Percentiles rank a stretch among this genome's conserved stretches.
Conservation (phyloP, 1,284 basidiomycete genomes). For the Boletus semigastroideus region DNA sequence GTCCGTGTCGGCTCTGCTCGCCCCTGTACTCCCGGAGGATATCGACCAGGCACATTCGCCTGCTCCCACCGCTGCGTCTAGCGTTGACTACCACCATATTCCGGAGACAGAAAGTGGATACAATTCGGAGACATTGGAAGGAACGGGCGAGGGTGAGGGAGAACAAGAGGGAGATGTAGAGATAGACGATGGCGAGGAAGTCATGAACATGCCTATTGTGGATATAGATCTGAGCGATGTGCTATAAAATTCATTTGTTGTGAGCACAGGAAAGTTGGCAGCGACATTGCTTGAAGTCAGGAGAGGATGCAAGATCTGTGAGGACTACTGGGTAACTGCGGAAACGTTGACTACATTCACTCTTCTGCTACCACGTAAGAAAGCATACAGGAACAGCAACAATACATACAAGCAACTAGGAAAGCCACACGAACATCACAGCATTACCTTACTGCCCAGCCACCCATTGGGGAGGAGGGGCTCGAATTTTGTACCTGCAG, state of each 20-base stretch:
- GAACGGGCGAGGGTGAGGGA: slow-evolving; percentile 27
- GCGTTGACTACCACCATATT: slow-evolving; percentile 38
- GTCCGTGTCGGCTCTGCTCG: slow-evolving; percentile 24
- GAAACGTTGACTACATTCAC: too few relatives aligned
- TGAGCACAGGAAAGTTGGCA: background rate
- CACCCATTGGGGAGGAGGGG: slow-evolving; percentile 53
- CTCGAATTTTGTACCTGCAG: slow-evolving; percentile 46
- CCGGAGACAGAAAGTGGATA: slow-evolving; percentile 47
- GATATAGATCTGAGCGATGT: slow-evolving; percentile 30
- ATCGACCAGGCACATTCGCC: slow-evolving; percentile 44
- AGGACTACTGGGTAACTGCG: background rate
- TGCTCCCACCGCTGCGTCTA: slow-evolving; percentile 49
- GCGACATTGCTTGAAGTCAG: too few relatives aligned
- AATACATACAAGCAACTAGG: background rate
- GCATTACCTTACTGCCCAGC: slow-evolving; percentile 16
- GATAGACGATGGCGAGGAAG: slow-evolving; percentile 24
- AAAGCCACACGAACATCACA: background rate
- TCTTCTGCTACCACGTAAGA: too few relatives aligned
- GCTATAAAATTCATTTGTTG: slow-evolving; percentile 15
- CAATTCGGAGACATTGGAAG: slow-evolving; percentile 42
- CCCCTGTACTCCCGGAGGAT: slow-evolving; percentile 21
- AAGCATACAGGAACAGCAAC: too few relatives aligned
- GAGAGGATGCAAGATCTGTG: background rate
- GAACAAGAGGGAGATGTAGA: slow-evolving; percentile 30
- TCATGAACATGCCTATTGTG: slow-evolving; percentile 23